A percentile compares a stretch with the other conserved stretches of the same genome.
Evolutionary conservation across 2,329 filamentous ascomycete species (phyloP).

Genomic region (Cordyceps militaris): DNA sequence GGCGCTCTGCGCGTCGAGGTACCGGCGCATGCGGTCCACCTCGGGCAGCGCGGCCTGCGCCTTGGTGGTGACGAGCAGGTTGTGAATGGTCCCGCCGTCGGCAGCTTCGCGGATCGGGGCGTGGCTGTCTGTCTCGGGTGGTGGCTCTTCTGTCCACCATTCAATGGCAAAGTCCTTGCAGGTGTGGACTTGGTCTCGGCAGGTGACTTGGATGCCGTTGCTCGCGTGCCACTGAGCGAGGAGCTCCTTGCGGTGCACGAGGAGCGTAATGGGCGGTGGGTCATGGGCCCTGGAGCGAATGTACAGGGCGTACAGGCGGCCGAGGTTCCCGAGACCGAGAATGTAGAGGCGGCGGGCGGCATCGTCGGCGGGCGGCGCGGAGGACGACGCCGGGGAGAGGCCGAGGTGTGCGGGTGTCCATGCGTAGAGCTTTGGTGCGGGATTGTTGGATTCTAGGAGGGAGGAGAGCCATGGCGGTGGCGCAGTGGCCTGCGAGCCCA

Average conservation of each 20-base stretch:
- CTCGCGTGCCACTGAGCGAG: conserved; percentile 39
- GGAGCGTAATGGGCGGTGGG: conserved; percentile 68
- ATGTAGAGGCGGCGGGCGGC: conserved; percentile 58
- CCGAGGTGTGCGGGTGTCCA: conserved; percentile 28
- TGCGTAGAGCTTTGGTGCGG: conserved; percentile 30
- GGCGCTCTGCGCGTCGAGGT: conserved; percentile 59
- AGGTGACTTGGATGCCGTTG: conserved; percentile 39
- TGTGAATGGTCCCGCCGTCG: conserved; percentile 45
- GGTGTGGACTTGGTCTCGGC: conserved; percentile 24
- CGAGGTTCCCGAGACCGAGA: conserved; percentile 74
- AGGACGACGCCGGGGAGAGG: background rate
- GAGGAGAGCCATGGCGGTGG: conserved; percentile 26
- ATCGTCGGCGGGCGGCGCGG: conserved; percentile 11
- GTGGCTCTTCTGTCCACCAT: conserved; percentile 45
- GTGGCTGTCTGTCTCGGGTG: conserved; percentile 18
- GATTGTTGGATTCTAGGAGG: conserved; percentile 20
- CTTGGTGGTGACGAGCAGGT: conserved; percentile 75
- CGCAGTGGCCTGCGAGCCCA: background rate
- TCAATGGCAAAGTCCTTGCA: conserved; percentile 41
- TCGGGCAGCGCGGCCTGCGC: conserved; percentile 60
- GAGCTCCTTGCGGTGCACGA: conserved; percentile 58
- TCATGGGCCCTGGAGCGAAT: conserved; percentile 48
- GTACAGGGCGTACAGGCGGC: conserved; percentile 68
- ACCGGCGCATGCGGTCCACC: conserved; percentile 47
- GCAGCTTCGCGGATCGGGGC: conserved; percentile 33